Percentiles rank a stretch among this genome's conserved stretches.
phyloP scores from a whole-genome alignment of 441 rosid species.

The Macaranga tanarius region DNA sequence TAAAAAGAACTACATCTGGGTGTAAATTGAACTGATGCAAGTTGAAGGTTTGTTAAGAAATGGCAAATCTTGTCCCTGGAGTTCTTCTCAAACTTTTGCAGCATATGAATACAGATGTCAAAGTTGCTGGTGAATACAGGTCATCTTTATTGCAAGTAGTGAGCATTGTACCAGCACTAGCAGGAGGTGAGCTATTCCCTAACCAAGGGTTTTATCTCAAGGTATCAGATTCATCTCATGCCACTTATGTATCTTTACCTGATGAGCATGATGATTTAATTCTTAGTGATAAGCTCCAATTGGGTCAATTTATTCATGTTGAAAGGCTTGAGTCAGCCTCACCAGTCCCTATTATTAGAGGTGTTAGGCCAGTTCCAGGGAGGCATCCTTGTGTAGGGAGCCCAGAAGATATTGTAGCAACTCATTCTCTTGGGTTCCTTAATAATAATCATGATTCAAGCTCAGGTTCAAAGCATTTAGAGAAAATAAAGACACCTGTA shows the following conservation, averaged over 20 bases:
- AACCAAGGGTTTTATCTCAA: conserved; percentile 95
- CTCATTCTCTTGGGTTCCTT: conserved; percentile 72
- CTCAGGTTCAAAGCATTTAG: conserved; percentile 45
- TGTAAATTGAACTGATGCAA: conserved; percentile 40
- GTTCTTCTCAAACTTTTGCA: conserved; percentile 92
- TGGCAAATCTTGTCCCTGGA: conserved; percentile 96
- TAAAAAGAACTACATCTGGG: conserved; percentile 22
- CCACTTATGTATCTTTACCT: conserved; percentile 89
- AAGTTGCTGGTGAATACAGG: conserved; percentile 92
- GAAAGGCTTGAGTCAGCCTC: conserved; percentile 89
- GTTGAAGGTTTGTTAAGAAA: conserved; percentile 35
- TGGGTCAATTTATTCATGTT: conserved; percentile 96
- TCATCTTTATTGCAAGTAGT: conserved; percentile 84
- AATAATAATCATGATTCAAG: conserved; percentile 31
- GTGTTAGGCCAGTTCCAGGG: conserved; percentile 95
- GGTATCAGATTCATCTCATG: conserved; percentile 99
- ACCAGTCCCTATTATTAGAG: conserved; percentile 83
- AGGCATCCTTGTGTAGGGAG: conserved; percentile 89
- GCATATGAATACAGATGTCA: conserved; percentile 92
- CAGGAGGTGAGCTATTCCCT: conserved; percentile 88
- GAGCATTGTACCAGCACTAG: conserved; percentile 91
- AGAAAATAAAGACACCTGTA: conserved; percentile 44
- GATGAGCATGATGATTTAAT: conserved; percentile 93
- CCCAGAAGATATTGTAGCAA: conserved; percentile 95
- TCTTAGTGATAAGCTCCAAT: conserved; percentile 87